Base-by-base conservation (phyloP, 1,284 basidiomycete species). In the Pseudozyma tsukubaensis region DNA sequence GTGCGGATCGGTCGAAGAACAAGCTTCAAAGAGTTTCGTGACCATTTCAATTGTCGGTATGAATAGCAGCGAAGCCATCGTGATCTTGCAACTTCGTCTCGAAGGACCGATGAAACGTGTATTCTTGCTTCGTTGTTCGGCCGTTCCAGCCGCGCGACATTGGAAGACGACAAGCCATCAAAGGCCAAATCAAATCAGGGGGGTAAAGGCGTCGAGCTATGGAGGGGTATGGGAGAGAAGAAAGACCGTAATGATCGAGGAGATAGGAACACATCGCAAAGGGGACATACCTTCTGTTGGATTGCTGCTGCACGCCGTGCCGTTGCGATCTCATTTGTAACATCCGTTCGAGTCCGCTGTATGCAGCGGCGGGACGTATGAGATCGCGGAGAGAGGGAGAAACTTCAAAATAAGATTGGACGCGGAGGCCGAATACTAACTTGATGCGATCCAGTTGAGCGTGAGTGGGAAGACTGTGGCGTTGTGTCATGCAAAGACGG, bases 401-500 rank as follows among this genome's bases (percentile, higher is more conserved):
- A 57, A 67, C 47, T 64, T 76, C 45, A 64, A 61, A 56, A 65
- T 52, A 24, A 14, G 45, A 48, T 29, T 21, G 42, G 18, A 18
- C 44, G 10, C 10, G 14, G 51, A 40, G 35, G 29, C 56, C 19
- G 44, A 45, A 52, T 72, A 84, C 82, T 79, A 77, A 84, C 83
- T 83, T 66, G 80, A 81, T 50, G 83, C 78, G 70, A 84, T 78
- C 83, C 83, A 84, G 60, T 84, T 84, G 54, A 84, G 71, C 47
- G 80, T 69, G 37, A 84, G 71, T 10, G 81, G 82, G 40, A 82
- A 75, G 45, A 77, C 82, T 81, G 66, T 32, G 48, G 19, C 44
- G 48, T 39, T 19, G 21, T n/a, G n/a, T 19, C 16, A 24, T n/a
- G 42, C 45, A 19, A 16, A 40, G 24, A 49, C 24, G 0, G 19